Conservation (phyloP, 1,139 yeast genomes). For the Taiozyma sp. region DNA sequence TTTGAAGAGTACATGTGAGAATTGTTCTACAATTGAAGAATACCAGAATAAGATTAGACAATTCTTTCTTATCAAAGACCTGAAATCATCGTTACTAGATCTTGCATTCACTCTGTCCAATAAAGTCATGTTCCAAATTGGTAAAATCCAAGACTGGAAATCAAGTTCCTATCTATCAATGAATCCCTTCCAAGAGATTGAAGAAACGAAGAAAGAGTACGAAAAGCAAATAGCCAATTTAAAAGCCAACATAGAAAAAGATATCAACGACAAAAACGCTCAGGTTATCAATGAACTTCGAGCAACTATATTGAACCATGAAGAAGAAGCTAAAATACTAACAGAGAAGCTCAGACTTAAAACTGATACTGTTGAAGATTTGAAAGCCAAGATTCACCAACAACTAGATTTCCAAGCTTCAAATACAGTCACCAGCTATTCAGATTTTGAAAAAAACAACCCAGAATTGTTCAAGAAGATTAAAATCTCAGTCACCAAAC, state of each 20-base stretch:
- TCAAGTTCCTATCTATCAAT: constrained; percentile 2
- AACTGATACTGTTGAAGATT: not conserved
- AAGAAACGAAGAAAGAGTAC: not conserved
- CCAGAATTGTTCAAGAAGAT: constrained; percentile 1
- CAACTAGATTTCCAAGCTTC: not conserved
- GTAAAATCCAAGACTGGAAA: not conserved
- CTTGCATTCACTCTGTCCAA: constrained; percentile 1
- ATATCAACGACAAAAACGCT: not conserved
- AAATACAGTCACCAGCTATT: not conserved
- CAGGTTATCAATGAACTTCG: not conserved
- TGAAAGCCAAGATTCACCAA: not conserved
- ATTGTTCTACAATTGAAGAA: not conserved
- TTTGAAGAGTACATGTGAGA: not conserved
- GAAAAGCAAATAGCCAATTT: not conserved
- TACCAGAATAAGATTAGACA: not conserved
- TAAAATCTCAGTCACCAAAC: constrained; percentile 1
- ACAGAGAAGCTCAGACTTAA: not conserved
- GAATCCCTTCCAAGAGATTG: not conserved
- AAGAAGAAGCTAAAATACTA: not conserved
- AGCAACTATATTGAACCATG: not conserved
- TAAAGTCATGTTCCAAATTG: constrained; percentile 2
- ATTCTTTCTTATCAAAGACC: not conserved
- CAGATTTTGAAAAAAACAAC: constrained; percentile 3
- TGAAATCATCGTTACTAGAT: constrained; percentile 4
- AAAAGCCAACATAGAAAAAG: not conserved